phyloP scores from a whole-genome alignment of 441 rosid species.

The Pelargonium fulgidum region DNA sequence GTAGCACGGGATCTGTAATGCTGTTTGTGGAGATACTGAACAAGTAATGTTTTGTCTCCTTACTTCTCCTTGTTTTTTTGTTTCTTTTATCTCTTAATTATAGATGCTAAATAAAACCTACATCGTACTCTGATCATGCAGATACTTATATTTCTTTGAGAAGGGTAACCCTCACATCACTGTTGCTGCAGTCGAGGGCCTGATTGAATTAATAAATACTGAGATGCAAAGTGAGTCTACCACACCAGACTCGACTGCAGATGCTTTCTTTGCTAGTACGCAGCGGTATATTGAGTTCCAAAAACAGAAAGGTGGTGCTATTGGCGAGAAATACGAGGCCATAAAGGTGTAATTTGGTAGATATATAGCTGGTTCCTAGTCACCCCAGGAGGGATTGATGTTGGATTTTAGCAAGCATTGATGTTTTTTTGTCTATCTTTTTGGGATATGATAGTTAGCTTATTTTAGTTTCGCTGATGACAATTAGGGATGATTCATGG shows the following conservation, averaged over 20 bases:
- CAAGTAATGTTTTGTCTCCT: slow-evolving; percentile 45
- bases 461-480: no score
- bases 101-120: slow-evolving; percentile 7
- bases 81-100: neutral
- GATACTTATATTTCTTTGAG: slow-evolving; percentile 88
- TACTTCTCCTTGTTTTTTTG: neutral
- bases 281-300: slow-evolving; percentile 76
- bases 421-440: no score
- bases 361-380: neutral
- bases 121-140: slow-evolving; percentile 22
- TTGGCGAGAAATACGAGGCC: slow-evolving; percentile 71
- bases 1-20: slow-evolving; percentile 62
- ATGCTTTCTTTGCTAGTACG: slow-evolving; percentile 80
- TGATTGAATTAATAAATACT: slow-evolving; percentile 62
- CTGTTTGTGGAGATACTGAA: slow-evolving; percentile 92
- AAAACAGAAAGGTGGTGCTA: slow-evolving; percentile 87
- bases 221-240: slow-evolving; percentile 72
- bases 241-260: slow-evolving; percentile 54
- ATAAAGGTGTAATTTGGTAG: slow-evolving; percentile 48
- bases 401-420: neutral
- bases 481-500: no score
- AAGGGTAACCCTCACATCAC: slow-evolving; percentile 74
- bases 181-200: slow-evolving; percentile 64
- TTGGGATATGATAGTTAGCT: no score
- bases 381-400: neutral